A percentile compares a stretch with the other conserved stretches of the same genome.
Evolutionary conservation across 495 filamentous ascomycete species (phyloP).

Genomic region (Penicillium canescens): DNA sequence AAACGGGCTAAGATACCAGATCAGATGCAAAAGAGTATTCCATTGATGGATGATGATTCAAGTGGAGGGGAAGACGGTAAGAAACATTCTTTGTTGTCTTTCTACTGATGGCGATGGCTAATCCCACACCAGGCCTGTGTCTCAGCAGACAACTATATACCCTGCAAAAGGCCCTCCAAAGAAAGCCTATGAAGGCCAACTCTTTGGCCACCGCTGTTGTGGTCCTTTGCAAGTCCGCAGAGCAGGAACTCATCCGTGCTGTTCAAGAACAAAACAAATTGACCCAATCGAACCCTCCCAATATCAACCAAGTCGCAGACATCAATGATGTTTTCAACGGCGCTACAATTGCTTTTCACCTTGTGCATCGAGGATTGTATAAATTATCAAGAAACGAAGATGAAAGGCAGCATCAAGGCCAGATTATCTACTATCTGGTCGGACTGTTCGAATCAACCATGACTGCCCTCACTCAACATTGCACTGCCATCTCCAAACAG

Average conservation of each 20-base stretch:
- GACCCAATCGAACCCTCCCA: not conserved
- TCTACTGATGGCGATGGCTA: conserved; percentile 6
- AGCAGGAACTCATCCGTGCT: conserved; percentile 17
- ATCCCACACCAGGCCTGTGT: conserved; percentile 9
- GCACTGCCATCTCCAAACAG: conserved; percentile 19
- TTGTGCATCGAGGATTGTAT: conserved; percentile 32
- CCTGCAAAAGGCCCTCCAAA: conserved; percentile 36
- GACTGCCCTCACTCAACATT: conserved; percentile 29
- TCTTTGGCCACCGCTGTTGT: conserved; percentile 24
- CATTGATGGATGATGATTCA: not conserved
- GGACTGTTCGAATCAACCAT: conserved; percentile 41
- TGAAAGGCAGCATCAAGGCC: conserved; percentile 13
- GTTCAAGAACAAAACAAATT: not conserved
- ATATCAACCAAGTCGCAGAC: conserved; percentile 5
- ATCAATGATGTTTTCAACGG: conserved; percentile 15
- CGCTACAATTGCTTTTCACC: conserved; percentile 23
- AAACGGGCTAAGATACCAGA: conserved; percentile 28
- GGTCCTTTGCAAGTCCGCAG: conserved; percentile 28
- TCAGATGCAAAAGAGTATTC: conserved; percentile 12
- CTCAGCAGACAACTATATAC: conserved; percentile 36
- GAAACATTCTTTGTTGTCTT: not conserved
- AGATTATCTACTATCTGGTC: conserved; percentile 41
- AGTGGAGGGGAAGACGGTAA: not conserved
- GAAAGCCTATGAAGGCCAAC: conserved; percentile 15
- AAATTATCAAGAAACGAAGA: conserved; percentile 27